Evolutionary conservation across 139 green algal species (phyloP).

Genomic region (Volvox reticuliferus): DNA sequence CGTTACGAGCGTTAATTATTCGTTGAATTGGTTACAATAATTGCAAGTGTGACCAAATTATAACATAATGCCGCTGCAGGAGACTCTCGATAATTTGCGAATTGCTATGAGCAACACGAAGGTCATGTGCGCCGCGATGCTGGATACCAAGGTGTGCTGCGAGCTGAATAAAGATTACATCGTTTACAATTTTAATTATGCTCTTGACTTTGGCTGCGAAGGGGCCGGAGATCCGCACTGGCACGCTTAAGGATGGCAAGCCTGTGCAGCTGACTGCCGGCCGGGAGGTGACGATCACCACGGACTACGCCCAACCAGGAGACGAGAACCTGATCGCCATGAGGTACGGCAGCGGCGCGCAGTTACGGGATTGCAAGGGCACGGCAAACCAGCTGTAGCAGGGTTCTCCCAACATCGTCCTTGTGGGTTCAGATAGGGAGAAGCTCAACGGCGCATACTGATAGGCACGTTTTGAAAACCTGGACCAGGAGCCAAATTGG

Average conservation of each 20-base stretch:
- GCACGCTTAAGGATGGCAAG: constrained; percentile 92
- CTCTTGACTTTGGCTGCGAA: constrained; percentile 51
- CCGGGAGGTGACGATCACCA: constrained; percentile 92
- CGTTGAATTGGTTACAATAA: neutral
- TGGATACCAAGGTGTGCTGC: constrained; percentile 95
- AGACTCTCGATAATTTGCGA: constrained; percentile 94
- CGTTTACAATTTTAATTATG: too few species aligned
- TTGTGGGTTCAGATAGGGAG: too few species aligned
- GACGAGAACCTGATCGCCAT: constrained; percentile 89
- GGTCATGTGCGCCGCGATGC: constrained; percentile 98
- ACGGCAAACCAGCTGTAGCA: too few species aligned
- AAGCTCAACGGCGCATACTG: too few species aligned
- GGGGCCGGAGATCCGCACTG: constrained; percentile 98
- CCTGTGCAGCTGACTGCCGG: constrained; percentile 83
- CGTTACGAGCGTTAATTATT: constrained; percentile 11
- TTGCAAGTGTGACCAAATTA: neutral
- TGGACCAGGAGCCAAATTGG: too few species aligned
- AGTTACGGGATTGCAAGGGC: neutral
- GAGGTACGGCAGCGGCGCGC: constrained; percentile 61
- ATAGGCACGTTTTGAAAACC: too few species aligned
- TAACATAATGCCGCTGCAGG: constrained; percentile 63
- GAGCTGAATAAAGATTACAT: neutral
- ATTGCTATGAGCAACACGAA: constrained; percentile 88
- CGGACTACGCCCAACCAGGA: constrained; percentile 91
- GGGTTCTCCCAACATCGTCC: too few species aligned